Evolutionary conservation across 75 land plant genomes (phyloP).

Genomic region (Cupressus sempervirens): DNA sequence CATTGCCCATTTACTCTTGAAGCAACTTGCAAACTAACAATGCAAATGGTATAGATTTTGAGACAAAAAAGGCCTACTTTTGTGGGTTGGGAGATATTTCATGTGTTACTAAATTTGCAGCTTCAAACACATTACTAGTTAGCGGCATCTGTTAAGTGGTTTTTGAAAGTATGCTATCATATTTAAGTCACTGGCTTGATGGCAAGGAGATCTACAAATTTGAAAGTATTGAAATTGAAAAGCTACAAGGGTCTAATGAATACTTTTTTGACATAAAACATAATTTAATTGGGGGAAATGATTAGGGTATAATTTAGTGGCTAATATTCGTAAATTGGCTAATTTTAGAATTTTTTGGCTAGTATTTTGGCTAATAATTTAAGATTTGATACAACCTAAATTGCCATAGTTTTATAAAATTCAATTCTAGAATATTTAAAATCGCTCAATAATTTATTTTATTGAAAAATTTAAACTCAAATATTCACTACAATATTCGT

Average conservation of each 20-base stretch:
- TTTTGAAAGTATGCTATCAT: constrained; percentile 53
- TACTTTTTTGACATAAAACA: constrained; percentile 37
- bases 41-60: constrained; percentile 60
- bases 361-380: too few species aligned
- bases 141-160: constrained; percentile 62
- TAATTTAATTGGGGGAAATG: constrained; percentile 23
- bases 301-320: too few species aligned
- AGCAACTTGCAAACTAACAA: constrained; percentile 62
- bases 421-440: too few species aligned
- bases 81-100: constrained; percentile 71
- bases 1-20: constrained; percentile 91
- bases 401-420: too few species aligned
- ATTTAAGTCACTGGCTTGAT: constrained; percentile 58
- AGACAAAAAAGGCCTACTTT: constrained; percentile 70
- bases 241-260: constrained; percentile 29
- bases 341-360: too few species aligned
- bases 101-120: constrained; percentile 39
- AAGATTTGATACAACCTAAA: too few species aligned
- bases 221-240: constrained; percentile 16
- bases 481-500: too few species aligned
- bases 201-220: constrained; percentile 46
- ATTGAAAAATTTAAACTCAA: too few species aligned
- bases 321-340: too few species aligned
- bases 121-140: constrained; percentile 44
- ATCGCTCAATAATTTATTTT: too few species aligned